Evolutionary conservation across 164 flowering plant species (phyloP).

Genomic region (Piper betle): DNA sequence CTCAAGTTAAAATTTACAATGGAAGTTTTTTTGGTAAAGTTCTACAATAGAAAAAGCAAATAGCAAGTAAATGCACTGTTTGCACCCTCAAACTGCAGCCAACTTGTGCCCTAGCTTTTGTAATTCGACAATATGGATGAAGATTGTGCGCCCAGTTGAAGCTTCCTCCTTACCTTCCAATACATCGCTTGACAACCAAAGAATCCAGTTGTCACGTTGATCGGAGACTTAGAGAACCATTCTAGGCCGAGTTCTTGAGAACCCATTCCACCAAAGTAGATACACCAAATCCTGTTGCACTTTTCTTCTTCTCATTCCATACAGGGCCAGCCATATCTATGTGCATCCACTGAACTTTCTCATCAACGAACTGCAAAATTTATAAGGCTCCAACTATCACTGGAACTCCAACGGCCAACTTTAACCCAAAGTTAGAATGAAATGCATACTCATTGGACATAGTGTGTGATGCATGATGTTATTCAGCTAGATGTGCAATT

Average conservation of each 20-base stretch:
- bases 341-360: constrained; percentile 93
- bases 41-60: too few species aligned
- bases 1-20: too few species aligned
- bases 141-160: too few species aligned
- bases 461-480: not conserved
- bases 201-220: not conserved
- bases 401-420: not conserved
- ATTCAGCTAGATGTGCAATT: too few species aligned
- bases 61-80: too few species aligned
- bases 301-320: constrained; percentile 68
- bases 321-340: constrained; percentile 98
- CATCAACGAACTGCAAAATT: constrained; percentile 71
- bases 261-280: constrained; percentile 94
- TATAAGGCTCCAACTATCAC: not conserved
- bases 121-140: too few species aligned
- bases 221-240: not conserved
- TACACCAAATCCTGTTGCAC: constrained; percentile 79
- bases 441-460: not conserved
- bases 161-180: not conserved
- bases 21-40: too few species aligned
- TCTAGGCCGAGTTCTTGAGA: constrained; percentile 51
- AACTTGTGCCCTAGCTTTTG: not conserved
- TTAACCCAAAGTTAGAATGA: not conserved
- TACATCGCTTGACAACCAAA: not conserved
- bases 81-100: not conserved